Base-by-base conservation (phyloP, 495 filamentous ascomycete genomes). In the Podospora anserina region DNA sequence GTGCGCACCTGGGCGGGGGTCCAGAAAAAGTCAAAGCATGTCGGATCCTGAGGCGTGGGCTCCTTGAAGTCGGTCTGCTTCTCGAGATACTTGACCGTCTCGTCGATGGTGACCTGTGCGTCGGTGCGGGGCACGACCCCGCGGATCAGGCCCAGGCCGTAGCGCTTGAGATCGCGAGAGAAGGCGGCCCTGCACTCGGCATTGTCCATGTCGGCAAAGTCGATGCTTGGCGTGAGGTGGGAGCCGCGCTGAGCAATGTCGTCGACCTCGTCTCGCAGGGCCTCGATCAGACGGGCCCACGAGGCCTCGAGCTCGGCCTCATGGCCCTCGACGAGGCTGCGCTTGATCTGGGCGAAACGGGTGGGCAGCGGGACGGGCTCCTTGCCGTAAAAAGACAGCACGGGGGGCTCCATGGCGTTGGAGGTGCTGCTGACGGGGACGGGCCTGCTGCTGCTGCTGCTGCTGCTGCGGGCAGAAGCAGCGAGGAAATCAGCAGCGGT, bases 21-120 rank as follows among this genome's bases (percentile, higher is more conserved):
- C 94, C 94, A 97, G 83, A 96, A 97, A 54, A 97, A 87, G 79
- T 97, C 93, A 78, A 91, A 97, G 16, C 96, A 94, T 27, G 92
- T 90, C 0, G 94, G 94, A 74, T 82, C 72, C 70, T 83, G 71
- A 61, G 84, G 77, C 66, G 82, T 75, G 62, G 77, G 86, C 76
- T 87, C 78, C 67, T 84, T 82, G 69, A 84, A 81, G 69, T 80
- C 78, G 72, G 81, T 78, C 73, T 82, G 90, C 56, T 86, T 83
- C 61, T 85, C 81, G 49, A 91, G 82, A 70, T 92, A 92, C 66
- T 86, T 83, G 70, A 86, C 83, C 30, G 84, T 78, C 70, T 86
- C 81, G 63, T 83, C 82, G 68, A 90, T 88, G 77, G 86, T 85
- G 19, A 68, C 70, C 69, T 86, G 78, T 19, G 89, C 88, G 73